A percentile compares a stretch with the other conserved stretches of the same genome.
Conservation (phyloP, 2,329 filamentous ascomycete species). For the Amylocarpus encephaloides region DNA sequence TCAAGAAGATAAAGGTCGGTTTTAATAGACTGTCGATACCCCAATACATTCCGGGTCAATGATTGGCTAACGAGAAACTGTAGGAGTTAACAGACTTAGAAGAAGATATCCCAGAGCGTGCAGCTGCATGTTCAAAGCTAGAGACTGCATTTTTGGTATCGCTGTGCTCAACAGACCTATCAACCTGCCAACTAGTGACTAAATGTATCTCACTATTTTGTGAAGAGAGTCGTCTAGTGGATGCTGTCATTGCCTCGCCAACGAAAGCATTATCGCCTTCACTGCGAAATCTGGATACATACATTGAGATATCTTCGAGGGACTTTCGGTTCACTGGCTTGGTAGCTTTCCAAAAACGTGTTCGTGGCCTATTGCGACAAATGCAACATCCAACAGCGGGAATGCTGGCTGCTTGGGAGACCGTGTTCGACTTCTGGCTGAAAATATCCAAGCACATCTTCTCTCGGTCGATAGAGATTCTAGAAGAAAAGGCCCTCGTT, state of each 20-base stretch:
- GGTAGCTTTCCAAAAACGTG: conserved; percentile 63
- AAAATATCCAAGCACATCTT: conserved; percentile 58
- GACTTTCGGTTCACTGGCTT: conserved; percentile 61
- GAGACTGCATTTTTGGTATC: conserved; percentile 59
- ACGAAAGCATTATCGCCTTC: conserved; percentile 46
- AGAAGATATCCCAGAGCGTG: conserved; percentile 49
- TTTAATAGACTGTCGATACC: conserved; percentile 32
- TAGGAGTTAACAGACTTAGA: conserved; percentile 50
- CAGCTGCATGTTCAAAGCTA: conserved; percentile 46
- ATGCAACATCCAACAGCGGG: conserved; percentile 58
- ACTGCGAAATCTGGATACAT: conserved; percentile 55
- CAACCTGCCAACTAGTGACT: conserved; percentile 58
- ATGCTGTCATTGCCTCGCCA: conserved; percentile 41
- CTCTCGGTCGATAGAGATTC: conserved; percentile 40
- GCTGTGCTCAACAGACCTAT: conserved; percentile 59
- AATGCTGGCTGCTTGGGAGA: conserved; percentile 63
- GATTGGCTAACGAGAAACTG: conserved; percentile 7
- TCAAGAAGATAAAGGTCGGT: conserved; percentile 35
- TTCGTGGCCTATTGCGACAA: conserved; percentile 51
- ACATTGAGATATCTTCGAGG: conserved; percentile 55
- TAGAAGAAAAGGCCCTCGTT: conserved; percentile 50
- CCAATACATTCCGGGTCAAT: background rate
- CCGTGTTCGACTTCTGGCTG: conserved; percentile 59
- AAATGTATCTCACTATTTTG: conserved; percentile 55
- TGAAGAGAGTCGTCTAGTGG: conserved; percentile 53